phyloP scores from a whole-genome alignment of 2,329 filamentous ascomycete species.

The Elsinoe batatas region DNA sequence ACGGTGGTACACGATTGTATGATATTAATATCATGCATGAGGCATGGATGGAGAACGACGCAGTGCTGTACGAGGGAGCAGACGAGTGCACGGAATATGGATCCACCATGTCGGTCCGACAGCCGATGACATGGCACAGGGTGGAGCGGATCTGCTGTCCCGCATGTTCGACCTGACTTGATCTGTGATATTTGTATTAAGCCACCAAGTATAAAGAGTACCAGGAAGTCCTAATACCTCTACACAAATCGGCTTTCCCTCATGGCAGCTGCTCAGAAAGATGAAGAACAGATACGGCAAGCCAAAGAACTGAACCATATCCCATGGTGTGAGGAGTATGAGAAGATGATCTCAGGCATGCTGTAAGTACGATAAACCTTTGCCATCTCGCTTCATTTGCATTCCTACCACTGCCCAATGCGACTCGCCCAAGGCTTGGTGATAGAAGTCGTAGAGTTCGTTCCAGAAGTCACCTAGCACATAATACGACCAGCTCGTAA shows the following conservation, averaged over 20 bases:
- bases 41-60: too few relatives aligned
- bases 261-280: constrained; percentile 13
- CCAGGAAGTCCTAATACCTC: background rate
- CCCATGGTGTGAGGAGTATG: constrained; percentile 51
- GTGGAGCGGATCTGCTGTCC: background rate
- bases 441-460: background rate
- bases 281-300: constrained; percentile 9
- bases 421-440: too few relatives aligned
- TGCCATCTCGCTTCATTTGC: background rate
- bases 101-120: background rate
- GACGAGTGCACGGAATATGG: too few relatives aligned
- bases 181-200: background rate
- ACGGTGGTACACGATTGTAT: too few relatives aligned
- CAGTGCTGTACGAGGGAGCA: too few relatives aligned
- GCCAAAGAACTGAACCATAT: constrained; percentile 42
- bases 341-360: constrained; percentile 56
- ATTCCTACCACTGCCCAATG: too few relatives aligned
- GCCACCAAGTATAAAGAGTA: too few relatives aligned
- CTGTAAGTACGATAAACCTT: constrained; percentile 33
- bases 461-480: background rate
- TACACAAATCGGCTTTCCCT: background rate
- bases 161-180: background rate
- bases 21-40: too few relatives aligned
- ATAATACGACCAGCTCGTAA: background rate
- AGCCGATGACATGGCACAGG: background rate